A percentile compares a stretch with the other conserved stretches of the same genome.
Conservation (phyloP, 257 asterid species). For the Lycium ferocissimum region DNA sequence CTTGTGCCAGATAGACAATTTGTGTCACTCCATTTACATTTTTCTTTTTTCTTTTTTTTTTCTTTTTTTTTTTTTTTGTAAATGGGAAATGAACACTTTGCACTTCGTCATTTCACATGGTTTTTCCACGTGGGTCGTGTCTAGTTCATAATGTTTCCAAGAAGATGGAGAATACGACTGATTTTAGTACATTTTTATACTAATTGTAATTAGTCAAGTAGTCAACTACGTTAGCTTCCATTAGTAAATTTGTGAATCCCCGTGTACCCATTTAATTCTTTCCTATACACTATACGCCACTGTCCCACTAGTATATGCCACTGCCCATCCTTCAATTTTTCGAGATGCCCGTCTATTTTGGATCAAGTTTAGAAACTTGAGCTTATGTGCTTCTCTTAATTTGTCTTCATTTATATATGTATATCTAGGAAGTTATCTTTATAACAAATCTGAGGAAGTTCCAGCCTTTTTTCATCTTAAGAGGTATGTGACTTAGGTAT, state of each 20-base stretch:
- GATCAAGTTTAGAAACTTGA: constrained; percentile 28
- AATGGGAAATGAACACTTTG: not conserved
- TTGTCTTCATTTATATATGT: not conserved
- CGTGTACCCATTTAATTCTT: not conserved
- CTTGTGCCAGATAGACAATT: too few species aligned
- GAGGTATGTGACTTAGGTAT: constrained; percentile 6
- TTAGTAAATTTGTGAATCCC: constrained; percentile 12
- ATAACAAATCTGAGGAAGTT: not conserved
- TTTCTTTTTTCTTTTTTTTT: too few species aligned
- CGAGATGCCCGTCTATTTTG: constrained; percentile 21
- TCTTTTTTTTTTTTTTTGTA: too few species aligned
- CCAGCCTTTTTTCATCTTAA: not conserved
- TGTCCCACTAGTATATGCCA: not conserved
- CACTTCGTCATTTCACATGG: not conserved
- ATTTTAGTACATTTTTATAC: not conserved
- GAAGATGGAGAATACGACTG: not conserved
- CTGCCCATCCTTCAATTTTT: constrained; percentile 13
- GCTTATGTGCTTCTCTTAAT: not conserved
- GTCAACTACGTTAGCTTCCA: not conserved
- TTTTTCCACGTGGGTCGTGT: not conserved
- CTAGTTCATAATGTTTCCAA: not conserved
- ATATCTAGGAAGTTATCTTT: not conserved
- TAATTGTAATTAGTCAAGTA: not conserved
- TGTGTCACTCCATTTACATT: too few species aligned
- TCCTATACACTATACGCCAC: not conserved